A percentile compares a stretch with the other conserved stretches of the same genome.
Conservation (phyloP, 441 rosid species). For the Pelargonium exstipulatum region DNA sequence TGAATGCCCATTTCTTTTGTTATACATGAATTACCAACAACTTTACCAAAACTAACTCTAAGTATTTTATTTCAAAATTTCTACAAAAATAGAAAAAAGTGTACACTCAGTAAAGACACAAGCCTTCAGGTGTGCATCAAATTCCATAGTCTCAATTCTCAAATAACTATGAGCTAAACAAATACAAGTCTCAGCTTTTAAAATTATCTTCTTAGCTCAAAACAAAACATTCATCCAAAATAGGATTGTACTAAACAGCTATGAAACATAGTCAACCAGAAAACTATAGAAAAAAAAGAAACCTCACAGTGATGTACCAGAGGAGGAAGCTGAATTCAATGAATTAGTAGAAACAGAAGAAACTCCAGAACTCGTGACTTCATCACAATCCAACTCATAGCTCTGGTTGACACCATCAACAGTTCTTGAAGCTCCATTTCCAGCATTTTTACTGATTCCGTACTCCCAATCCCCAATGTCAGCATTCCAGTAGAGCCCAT, state of each 20-base stretch:
- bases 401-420: conserved; percentile 8
- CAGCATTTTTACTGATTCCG: conserved; percentile 21
- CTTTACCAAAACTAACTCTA: too few species aligned
- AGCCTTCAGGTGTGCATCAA: too few species aligned
- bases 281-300: conserved; percentile 22
- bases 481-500: conserved; percentile 18
- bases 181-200: too few species aligned
- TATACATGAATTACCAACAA: too few species aligned
- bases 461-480: conserved; percentile 17
- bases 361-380: conserved; percentile 18
- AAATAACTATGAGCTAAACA: too few species aligned
- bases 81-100: too few species aligned
- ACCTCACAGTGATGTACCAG: conserved; percentile 63
- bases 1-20: too few species aligned
- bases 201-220: not conserved
- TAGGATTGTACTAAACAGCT: not conserved
- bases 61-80: too few species aligned
- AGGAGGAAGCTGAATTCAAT: conserved; percentile 35
- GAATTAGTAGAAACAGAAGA: conserved; percentile 26
- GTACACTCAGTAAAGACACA: too few species aligned
- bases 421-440: conserved; percentile 17
- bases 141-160: too few species aligned
- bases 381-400: conserved; percentile 2
- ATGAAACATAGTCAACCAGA: not conserved
- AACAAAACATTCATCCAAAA: not conserved